These are phyloP conservation scores for Apodospora peruviana DNA, from an alignment of 495 filamentous ascomycete species.

Conservation along the genomic window DNA sequence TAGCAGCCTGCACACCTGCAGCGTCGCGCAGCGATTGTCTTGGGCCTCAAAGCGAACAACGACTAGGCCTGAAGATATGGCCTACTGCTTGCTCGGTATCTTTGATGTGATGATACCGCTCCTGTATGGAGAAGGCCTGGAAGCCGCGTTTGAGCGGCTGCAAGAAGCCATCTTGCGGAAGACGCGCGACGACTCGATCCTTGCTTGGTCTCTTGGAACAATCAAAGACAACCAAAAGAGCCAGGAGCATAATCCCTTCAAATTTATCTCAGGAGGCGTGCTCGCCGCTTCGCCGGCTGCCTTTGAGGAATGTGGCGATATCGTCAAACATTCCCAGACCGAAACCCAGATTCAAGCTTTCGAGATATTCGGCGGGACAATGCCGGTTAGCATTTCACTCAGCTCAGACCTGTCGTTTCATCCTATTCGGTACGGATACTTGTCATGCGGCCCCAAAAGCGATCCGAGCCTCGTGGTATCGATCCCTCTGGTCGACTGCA, in stretches of 20 bases:
- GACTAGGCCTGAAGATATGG: slow-evolving; percentile 12
- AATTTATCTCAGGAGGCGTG: neutral
- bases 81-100: slow-evolving; percentile 16
- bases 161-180: slow-evolving; percentile 13
- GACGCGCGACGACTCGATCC: slow-evolving; percentile 14
- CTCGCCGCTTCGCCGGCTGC: slow-evolving; percentile 1
- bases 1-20: neutral
- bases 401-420: neutral
- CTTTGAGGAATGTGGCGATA: slow-evolving; percentile 2
- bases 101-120: slow-evolving; percentile 12
- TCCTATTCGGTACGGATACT: neutral
- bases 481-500: neutral
- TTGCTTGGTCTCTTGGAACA: slow-evolving; percentile 10
- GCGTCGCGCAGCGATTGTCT: slow-evolving; percentile 11
- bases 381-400: slow-evolving; percentile 2
- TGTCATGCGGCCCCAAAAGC: neutral
- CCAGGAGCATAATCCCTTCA: too few relatives aligned
- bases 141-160: slow-evolving; percentile 11
- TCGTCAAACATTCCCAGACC: neutral
- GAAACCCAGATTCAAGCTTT: slow-evolving; percentile 1
- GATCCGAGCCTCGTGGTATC: neutral
- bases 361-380: slow-evolving; percentile 4
- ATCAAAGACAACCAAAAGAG: neutral
- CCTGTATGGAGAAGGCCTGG: slow-evolving; percentile 10
- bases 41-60: slow-evolving; percentile 12